Conservation (phyloP, 352 stramenopile genomes). For the Pythium pyrilobum region DNA sequence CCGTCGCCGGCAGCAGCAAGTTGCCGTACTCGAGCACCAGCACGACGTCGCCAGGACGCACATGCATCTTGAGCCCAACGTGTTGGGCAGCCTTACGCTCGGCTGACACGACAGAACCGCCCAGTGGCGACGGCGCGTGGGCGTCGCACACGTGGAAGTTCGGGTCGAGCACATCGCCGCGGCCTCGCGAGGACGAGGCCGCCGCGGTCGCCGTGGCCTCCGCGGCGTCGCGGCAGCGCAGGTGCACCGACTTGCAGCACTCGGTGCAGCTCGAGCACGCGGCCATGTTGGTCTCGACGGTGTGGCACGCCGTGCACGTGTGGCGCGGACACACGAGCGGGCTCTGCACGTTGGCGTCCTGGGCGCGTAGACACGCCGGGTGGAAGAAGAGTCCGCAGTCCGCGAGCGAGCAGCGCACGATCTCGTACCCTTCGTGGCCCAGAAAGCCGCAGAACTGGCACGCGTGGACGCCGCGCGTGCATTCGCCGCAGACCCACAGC, state of each 20-base stretch:
- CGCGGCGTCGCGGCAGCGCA: conserved; percentile 28
- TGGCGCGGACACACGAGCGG: conserved; percentile 58
- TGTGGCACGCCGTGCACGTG: conserved; percentile 41
- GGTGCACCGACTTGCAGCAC: conserved; percentile 43
- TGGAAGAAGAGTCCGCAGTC: conserved; percentile 69
- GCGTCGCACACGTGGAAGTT: conserved; percentile 43
- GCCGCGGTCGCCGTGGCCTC: neutral
- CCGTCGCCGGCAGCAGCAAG: conserved; percentile 33
- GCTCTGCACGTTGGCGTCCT: conserved; percentile 10
- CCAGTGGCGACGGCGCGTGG: conserved; percentile 18
- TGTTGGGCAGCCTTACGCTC: conserved; percentile 9
- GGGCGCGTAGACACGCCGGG: conserved; percentile 24
- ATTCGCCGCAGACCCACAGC: conserved; percentile 66
- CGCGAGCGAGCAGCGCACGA: conserved; percentile 39
- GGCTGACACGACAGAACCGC: neutral
- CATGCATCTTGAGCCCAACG: conserved; percentile 24
- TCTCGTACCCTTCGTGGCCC: conserved; percentile 47
- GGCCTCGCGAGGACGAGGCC: neutral
- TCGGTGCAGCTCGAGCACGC: conserved; percentile 48
- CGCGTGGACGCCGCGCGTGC: conserved; percentile 41
- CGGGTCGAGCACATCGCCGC: conserved; percentile 7
- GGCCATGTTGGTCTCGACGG: conserved; percentile 42
- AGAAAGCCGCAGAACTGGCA: conserved; percentile 69
- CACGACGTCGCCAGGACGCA: conserved; percentile 51
- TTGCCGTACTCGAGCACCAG: conserved; percentile 68